Evolutionary conservation across 1,284 basidiomycete genomes (phyloP), one percentile per base, ranked within the genome.

Genomic region (Ganoderma boninense): DNA sequence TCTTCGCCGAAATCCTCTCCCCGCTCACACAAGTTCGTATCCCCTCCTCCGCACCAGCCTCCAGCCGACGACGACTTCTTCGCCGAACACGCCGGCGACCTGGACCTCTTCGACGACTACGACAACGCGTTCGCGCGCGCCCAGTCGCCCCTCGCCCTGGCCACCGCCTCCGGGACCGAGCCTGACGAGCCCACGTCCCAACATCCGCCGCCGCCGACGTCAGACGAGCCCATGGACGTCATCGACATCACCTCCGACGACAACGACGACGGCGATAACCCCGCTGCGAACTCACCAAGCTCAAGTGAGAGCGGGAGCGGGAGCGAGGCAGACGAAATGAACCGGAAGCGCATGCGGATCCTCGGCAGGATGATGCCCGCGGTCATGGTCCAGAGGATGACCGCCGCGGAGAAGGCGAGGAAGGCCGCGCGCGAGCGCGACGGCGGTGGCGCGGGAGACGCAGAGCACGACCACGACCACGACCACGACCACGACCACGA

Each of bases 291-390:
- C 5, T 70, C 68, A 1, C 66, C 62, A 26, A 14, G 49, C 2
- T 68, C 60, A 35, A 14, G 23, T 23, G 63, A 71, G 20, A 56
- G 56, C 29, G 62, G 65, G 42, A 64, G 56, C 38, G 62, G 66
- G 40, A 62, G 63, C 26, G 59, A 66, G 32, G 57, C 8, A 0
- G 60, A 42, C 16, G 29, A 32, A 4, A 20, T 42, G 49, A 66
- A 73, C 54, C 69, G 71, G n/a, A 56, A 52, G 60, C 57, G 64
- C 23, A 35, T 69, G 67, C 69, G 69, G 46, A 73, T 66, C 7
- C 71, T 77, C 16, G 10, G 63, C 26, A 67, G 70, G 18, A 76
- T 77, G 75, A 71, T 75, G 73, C 77, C 77, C 29, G 54, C 20
- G 0, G 68, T 71, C 23, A 64, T 74, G 62, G 67, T 74, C 49